Evolutionary conservation across 768 basidiomycete genomes (phyloP).

Genomic region (Harrya chromipes): DNA sequence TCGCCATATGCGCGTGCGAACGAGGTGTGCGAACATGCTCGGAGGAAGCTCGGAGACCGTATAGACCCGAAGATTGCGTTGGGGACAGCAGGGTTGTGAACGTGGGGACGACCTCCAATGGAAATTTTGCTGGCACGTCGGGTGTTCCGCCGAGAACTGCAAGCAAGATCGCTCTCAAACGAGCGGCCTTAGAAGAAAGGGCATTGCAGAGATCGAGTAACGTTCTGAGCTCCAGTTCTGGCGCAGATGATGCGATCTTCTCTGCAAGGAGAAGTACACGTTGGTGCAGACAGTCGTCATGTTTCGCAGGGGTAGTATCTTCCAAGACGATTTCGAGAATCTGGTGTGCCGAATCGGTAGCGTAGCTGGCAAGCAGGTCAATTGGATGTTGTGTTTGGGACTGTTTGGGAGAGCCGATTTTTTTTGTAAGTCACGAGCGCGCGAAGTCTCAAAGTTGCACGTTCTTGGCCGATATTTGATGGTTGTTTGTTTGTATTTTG

Average conservation of each 20-base stretch:
- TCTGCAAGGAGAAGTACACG: conserved; percentile 56
- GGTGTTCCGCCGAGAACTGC: conserved; percentile 36
- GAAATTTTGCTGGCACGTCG: conserved; percentile 32
- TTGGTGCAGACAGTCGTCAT: conserved; percentile 46
- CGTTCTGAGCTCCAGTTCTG: conserved; percentile 47
- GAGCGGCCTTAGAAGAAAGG: conserved; percentile 46
- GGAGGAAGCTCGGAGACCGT: conserved; percentile 60
- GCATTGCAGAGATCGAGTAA: conserved; percentile 63
- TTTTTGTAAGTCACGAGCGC: too few species aligned
- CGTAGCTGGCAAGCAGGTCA: conserved; percentile 56
- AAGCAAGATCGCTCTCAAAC: conserved; percentile 43
- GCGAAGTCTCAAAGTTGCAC: too few species aligned
- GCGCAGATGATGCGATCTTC: conserved; percentile 40
- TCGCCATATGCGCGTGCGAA: conserved; percentile 60
- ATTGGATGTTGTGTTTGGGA: conserved; percentile 43
- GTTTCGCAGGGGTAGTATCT: conserved; percentile 20
- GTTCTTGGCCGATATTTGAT: too few species aligned
- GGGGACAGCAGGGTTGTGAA: conserved; percentile 49
- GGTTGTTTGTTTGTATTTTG: too few species aligned
- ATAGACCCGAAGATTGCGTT: conserved; percentile 47
- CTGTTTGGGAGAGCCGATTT: too few species aligned
- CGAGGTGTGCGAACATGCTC: conserved; percentile 48
- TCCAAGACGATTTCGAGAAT: conserved; percentile 63
- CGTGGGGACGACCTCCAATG: conserved; percentile 53
- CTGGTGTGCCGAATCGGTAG: conserved; percentile 52